Base-by-base conservation (phyloP, 2,329 filamentous ascomycete species). In the Phaeosphaeria sp. region DNA sequence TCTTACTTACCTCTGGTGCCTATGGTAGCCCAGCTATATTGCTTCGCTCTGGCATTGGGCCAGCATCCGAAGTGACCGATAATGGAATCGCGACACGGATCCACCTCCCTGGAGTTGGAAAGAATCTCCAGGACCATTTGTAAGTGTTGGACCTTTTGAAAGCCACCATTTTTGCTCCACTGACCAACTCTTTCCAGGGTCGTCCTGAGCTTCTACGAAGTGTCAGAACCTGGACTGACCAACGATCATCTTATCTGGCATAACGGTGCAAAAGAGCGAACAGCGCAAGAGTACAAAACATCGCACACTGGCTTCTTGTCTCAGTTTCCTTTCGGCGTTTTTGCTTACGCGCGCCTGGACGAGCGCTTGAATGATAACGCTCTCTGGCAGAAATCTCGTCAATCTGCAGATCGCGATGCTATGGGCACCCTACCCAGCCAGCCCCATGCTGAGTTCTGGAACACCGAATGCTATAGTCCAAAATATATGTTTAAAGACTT, bases 371-470 rank as follows among this genome's bases (percentile, higher is more conserved):
- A 80, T 50, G 77, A 85, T 57, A 81, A 83, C 5, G 78, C 81
- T 11, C 59, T 84, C 9, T 88, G 86, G 86, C 78, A 79, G 3
- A 74, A 79, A 7, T 82, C 84, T 1, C 75, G 80, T 0, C 78
- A 80, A 15, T 56, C 76, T 49, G 42, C 50, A 21, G 56, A 43
- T 13, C 83, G 85, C 10, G 86, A 88, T 62, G 84, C 86, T 0
- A 88, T 89, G 85, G 84, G 83, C 18, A 74, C 88, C 39, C 83
- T 83, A 0, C 71, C 76, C 0, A 72, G 74, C 15, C 86, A 88
- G 67, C 84, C 85, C 1, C 85, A 87, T 59, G 68, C 86, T 48
- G 86, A 88, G 65, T 83, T 87, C 70, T 87, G 87, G 71, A 83
- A 78, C 18, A 87, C 85, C 0, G 85, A 87, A 67, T 85, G 83